Base-by-base conservation (phyloP, 2,329 filamentous ascomycete species). In the Cordyceps fumosorosea region DNA sequence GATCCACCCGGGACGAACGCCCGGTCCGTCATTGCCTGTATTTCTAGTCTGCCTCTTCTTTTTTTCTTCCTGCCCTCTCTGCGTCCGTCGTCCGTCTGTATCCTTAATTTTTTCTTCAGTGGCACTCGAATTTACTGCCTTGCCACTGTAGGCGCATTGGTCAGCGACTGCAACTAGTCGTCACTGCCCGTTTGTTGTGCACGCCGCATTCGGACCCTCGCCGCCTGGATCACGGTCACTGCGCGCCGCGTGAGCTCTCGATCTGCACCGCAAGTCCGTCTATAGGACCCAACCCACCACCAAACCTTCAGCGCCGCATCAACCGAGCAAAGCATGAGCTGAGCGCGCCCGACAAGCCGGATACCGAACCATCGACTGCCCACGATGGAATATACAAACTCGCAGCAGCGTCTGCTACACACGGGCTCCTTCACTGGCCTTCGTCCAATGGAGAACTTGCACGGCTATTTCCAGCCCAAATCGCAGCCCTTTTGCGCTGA, bases 401-500 rank as follows among this genome's bases (percentile, higher is more conserved):
- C 71, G 65, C 81, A 84, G 72, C 74, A 79, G 75, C 75, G 78
- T 69, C 71, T 84, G 64, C 74, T 78, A 69, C 77, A 78, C 69
- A 83, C 84, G 62, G 85, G 85, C 68, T 88, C 85, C 63, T 83
- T 88, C 70, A 80, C 83, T 18, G 85, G 86, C 66, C 81, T 81
- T 67, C 80, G 82, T 63, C 77, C 80, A 24, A 66, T 78, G 52
- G 74, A 77, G 62, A 72, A 79, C 65, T 77, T 87, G 60, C 83
- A 84, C 45, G 78, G 78, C 63, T 77, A 80, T 65, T 91, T 90
- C 74, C 82, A 91, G 64, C 80, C 74, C 64, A 76, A 80, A n/a
- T 74, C 76, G 34, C 89, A 96, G 73, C 86, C 90, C 63, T 80
- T 97, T 75, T 98, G 93, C 77, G 86, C 89, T 74, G 95, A 96